Conservation (phyloP, 2,329 filamentous ascomycete species). For the Pestalotiopsis sp. region DNA sequence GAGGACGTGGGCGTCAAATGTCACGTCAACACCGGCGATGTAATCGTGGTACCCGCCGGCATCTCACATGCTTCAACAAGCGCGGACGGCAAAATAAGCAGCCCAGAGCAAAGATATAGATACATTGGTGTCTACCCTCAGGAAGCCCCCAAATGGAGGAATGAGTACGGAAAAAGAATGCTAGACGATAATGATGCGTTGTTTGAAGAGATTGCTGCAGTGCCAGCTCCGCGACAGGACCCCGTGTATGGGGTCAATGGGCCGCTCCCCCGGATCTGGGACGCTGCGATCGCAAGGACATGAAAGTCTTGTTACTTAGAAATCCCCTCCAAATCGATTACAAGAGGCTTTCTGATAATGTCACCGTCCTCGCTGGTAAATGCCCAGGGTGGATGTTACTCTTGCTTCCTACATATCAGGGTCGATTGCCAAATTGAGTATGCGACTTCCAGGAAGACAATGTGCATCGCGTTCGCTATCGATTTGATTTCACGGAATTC, state of each 20-base stretch:
- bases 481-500: neutral
- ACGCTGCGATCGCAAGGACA: neutral
- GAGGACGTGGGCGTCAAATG: neutral
- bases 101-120: neutral
- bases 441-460: neutral
- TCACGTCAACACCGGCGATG: conserved; percentile 44
- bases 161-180: neutral
- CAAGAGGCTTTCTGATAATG: neutral
- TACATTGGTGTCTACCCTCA: conserved; percentile 6
- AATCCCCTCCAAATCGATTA: too few species aligned
- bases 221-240: neutral
- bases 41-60: conserved; percentile 65
- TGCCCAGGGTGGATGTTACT: neutral
- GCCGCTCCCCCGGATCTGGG: neutral
- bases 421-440: neutral
- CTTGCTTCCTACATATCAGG: neutral
- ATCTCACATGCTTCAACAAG: conserved; percentile 50
- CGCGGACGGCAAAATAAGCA: neutral
- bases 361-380: neutral
- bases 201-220: conserved; percentile 3
- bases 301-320: neutral
- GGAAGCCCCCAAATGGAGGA: conserved; percentile 2
- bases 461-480: neutral
- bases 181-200: neutral
- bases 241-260: neutral